phyloP scores from a whole-genome alignment of 164 flowering plant genomes.

The Nelumbo lutea region DNA sequence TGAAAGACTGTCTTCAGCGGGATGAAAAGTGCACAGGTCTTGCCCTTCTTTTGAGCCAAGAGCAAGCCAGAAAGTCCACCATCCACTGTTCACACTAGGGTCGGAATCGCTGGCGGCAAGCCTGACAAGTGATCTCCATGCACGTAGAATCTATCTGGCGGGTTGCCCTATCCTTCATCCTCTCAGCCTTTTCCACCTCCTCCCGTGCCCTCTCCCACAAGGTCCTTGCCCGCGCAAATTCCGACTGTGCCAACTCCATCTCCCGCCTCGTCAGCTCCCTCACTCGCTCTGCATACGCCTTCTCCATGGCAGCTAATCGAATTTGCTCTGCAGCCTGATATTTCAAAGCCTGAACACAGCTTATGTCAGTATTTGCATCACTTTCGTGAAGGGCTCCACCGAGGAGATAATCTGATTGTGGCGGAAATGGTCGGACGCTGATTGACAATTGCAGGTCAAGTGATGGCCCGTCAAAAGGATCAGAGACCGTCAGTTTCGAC shows the following conservation, averaged over 20 bases:
- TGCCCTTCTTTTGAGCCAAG: not conserved
- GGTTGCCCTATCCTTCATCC: constrained; percentile 57
- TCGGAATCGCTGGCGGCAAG: constrained; percentile 76
- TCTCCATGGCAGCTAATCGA: constrained; percentile 75
- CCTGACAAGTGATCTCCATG: constrained; percentile 92
- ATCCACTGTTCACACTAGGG: constrained; percentile 15
- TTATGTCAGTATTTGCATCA: constrained; percentile 10
- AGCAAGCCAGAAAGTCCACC: not conserved
- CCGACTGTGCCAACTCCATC: constrained; percentile 89
- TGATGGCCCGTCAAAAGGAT: constrained; percentile 26
- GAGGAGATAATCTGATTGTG: constrained; percentile 16
- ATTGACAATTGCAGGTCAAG: constrained; percentile 77
- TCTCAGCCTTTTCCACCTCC: constrained; percentile 69
- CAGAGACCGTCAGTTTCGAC: constrained; percentile 6
- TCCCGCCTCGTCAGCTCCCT: constrained; percentile 80
- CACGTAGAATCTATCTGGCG: constrained; percentile 47
- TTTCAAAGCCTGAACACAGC: constrained; percentile 52
- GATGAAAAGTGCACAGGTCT: not conserved
- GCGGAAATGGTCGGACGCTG: constrained; percentile 37
- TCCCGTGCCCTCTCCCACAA: constrained; percentile 83
- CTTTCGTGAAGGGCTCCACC: constrained; percentile 11
- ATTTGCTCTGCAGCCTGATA: constrained; percentile 89
- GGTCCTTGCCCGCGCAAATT: constrained; percentile 69
- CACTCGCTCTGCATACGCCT: constrained; percentile 88
- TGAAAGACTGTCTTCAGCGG: not conserved